phyloP scores from a whole-genome alignment of 495 filamentous ascomycete species.

The Neurospora sp. region DNA sequence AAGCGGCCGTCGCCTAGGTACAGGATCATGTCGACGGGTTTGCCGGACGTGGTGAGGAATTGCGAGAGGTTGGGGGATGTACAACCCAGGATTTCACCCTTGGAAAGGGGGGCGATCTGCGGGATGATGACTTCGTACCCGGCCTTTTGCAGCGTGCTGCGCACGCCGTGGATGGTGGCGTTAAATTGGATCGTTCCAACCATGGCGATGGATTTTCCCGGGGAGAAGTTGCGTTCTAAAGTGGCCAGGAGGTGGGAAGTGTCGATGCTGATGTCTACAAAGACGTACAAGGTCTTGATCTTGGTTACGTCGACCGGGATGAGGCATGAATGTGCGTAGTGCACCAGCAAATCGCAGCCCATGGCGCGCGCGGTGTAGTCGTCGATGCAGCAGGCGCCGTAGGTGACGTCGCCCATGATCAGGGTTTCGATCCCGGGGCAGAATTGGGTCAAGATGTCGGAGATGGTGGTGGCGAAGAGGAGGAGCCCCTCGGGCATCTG shows the following conservation, averaged over 20 bases:
- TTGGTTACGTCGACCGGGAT: conserved; percentile 92
- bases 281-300: conserved; percentile 94
- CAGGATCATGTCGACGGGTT: conserved; percentile 63
- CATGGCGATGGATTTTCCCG: conserved; percentile 78
- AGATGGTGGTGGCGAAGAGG: conserved; percentile 94
- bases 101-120: conserved; percentile 84
- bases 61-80: conserved; percentile 68
- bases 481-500: conserved; percentile 96
- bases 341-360: conserved; percentile 88
- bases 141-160: conserved; percentile 60
- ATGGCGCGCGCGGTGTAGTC: conserved; percentile 94
- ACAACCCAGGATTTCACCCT: conserved; percentile 92
- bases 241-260: conserved; percentile 74
- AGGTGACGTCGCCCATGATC: conserved; percentile 99
- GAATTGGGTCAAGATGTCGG: conserved; percentile 92
- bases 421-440: conserved; percentile 83
- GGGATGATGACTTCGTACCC: conserved; percentile 81
- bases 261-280: conserved; percentile 96
- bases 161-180: conserved; percentile 78
- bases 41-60: conserved; percentile 21
- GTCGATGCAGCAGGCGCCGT: conserved; percentile 97
- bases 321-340: conserved; percentile 94
- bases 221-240: conserved; percentile 75
- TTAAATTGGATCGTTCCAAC: conserved; percentile 99
- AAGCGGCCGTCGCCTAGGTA: conserved; percentile 96